Conservation (phyloP, 176 grass and related monocot genomes). For the Oryza meridionalis region DNA sequence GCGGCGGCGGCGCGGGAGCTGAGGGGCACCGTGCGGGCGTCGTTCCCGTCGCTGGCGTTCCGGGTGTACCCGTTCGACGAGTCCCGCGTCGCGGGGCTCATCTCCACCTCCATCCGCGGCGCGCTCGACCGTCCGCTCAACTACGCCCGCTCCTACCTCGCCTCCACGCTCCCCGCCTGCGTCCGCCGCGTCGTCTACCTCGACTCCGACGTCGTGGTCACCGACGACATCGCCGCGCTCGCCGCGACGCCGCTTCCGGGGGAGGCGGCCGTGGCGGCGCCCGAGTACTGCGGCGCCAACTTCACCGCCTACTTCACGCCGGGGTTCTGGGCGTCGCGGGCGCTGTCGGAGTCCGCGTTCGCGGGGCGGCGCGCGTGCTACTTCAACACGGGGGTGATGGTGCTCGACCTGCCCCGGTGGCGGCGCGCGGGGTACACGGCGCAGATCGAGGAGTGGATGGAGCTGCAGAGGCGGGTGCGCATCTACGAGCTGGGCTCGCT, state of each 20-base stretch:
- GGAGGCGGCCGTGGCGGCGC: constrained; percentile 56
- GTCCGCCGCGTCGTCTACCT: constrained; percentile 90
- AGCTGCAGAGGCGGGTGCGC: constrained; percentile 73
- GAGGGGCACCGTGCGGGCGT: constrained; percentile 52
- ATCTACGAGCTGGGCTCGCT: constrained; percentile 93
- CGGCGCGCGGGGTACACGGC: constrained; percentile 54
- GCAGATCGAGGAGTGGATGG: constrained; percentile 88
- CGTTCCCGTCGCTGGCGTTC: constrained; percentile 79
- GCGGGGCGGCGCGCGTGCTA: constrained; percentile 60
- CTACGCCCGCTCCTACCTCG: constrained; percentile 82
- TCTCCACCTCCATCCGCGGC: constrained; percentile 79
- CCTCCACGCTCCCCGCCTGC: constrained; percentile 53
- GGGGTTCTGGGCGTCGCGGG: constrained; percentile 68
- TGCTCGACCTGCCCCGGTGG: constrained; percentile 74
- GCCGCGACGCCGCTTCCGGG: constrained; percentile 52
- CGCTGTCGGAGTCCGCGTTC: constrained; percentile 45
- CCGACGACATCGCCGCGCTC: constrained; percentile 79
- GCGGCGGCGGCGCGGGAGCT: constrained; percentile 29
- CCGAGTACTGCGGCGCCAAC: constrained; percentile 87
- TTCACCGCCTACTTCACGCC: constrained; percentile 85
- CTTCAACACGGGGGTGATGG: constrained; percentile 94
- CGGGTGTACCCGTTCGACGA: constrained; percentile 84
- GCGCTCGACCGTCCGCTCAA: constrained; percentile 89
- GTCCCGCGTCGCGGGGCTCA: constrained; percentile 63
- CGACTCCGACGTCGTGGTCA: constrained; percentile 84